Percentiles rank a stretch among this genome's conserved stretches.
Evolutionary conservation across 78 protist genomes (phyloP).

Genomic region (Dictyostelium brefeldianum): DNA sequence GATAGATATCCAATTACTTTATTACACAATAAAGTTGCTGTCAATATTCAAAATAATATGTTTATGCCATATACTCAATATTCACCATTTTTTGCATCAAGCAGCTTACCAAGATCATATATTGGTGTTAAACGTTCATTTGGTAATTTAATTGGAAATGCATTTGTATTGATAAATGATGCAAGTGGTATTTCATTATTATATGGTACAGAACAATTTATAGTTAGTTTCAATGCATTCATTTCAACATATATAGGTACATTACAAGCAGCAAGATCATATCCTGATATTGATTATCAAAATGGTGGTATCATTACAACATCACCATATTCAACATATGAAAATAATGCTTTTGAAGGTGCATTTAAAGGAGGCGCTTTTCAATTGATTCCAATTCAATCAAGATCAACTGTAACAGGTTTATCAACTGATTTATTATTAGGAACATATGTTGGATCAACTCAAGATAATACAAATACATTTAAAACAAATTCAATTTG

Average conservation of each 20-base stretch:
- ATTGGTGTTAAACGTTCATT: conserved; percentile 9
- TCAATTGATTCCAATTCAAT: not conserved
- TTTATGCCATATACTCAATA: not conserved
- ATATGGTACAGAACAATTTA: not conserved
- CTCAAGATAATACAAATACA: not conserved
- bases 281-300: not conserved
- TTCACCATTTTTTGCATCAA: not conserved
- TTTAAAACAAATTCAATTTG: not conserved
- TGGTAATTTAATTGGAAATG: not conserved
- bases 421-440: not conserved
- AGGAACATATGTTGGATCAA: not conserved
- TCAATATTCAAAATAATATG: not conserved
- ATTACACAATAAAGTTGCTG: not conserved
- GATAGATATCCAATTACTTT: conserved; percentile 5
- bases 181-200: not conserved
- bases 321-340: not conserved
- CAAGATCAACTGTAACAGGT: not conserved
- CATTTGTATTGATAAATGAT: not conserved
- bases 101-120: not conserved
- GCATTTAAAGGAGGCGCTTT: not conserved
- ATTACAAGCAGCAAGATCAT: not conserved
- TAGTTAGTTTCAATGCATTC: not conserved
- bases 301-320: not conserved
- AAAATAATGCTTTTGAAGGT: not conserved
- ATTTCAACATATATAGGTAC: not conserved